Percentiles rank a stretch among this genome's conserved stretches.
Conservation (phyloP, 345 rosid genomes). For the Syzygium grande region DNA sequence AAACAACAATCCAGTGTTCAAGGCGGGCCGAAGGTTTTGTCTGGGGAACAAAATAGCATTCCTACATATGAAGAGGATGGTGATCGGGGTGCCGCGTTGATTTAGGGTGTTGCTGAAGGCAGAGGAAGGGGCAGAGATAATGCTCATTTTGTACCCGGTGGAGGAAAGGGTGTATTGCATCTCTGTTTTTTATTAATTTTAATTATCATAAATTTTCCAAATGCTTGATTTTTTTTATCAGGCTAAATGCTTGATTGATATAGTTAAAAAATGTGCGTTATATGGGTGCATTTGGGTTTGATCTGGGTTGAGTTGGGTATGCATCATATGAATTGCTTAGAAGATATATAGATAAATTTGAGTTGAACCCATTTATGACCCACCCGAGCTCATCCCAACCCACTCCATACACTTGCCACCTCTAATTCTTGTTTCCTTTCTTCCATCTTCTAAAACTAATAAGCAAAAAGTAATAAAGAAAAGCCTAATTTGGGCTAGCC, state of each 20-base stretch:
- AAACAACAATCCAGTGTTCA: neutral
- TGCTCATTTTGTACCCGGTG: neutral
- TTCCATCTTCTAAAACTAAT: neutral
- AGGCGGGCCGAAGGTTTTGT: neutral
- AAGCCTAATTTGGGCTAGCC: neutral
- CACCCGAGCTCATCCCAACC: neutral
- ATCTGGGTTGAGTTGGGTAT: neutral
- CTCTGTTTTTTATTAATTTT: too few relatives aligned
- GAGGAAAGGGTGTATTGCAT: neutral
- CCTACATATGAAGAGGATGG: neutral
- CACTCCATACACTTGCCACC: neutral
- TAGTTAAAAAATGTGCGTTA: neutral
- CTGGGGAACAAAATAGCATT: neutral
- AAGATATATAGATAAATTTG: neutral
- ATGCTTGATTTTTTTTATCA: too few relatives aligned
- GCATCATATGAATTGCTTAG: neutral
- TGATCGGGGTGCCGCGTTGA: neutral
- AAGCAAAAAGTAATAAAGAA: neutral
- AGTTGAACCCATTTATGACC: neutral
- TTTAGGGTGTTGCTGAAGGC: neutral
- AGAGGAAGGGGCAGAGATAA: neutral
- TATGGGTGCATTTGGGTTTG: neutral
- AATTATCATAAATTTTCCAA: too few relatives aligned
- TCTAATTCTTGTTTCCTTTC: neutral
- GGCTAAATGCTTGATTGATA: neutral